Conservation (phyloP, 768 basidiomycete species). For the Lactarius sp. region DNA sequence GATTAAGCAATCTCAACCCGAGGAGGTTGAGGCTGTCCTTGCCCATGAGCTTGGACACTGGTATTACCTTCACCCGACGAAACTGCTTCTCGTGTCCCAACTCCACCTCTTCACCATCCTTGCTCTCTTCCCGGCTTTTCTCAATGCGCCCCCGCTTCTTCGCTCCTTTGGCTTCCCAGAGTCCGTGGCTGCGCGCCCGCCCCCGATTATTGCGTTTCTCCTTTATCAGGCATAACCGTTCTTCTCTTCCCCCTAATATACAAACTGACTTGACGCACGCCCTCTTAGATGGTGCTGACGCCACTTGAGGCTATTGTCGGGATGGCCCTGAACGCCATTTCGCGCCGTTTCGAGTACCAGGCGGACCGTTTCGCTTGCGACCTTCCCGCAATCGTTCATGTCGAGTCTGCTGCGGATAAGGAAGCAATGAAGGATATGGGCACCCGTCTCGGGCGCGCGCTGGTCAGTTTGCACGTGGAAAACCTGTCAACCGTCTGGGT, state of each 20-base stretch:
- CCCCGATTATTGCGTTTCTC: slow-evolving; percentile 80
- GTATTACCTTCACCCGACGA: slow-evolving; percentile 87
- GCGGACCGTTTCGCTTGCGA: slow-evolving; percentile 86
- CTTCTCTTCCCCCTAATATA: neutral
- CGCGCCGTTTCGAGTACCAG: slow-evolving; percentile 86
- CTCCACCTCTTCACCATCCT: slow-evolving; percentile 84
- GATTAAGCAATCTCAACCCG: slow-evolving; percentile 83
- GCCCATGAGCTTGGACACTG: slow-evolving; percentile 97
- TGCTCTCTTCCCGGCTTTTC: slow-evolving; percentile 84
- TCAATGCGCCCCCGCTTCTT: slow-evolving; percentile 73
- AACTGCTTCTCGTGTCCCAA: slow-evolving; percentile 82
- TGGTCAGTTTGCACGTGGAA: slow-evolving; percentile 84
- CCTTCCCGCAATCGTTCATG: slow-evolving; percentile 37
- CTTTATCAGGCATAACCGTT: slow-evolving; percentile 64
- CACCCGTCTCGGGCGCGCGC: slow-evolving; percentile 72
- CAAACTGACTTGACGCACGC: neutral
- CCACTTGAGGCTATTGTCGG: slow-evolving; percentile 72
- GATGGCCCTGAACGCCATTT: slow-evolving; percentile 75
- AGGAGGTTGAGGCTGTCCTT: slow-evolving; percentile 96
- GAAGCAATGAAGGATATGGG: slow-evolving; percentile 80
- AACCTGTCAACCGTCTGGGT: slow-evolving; percentile 93
- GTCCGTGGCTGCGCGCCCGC: slow-evolving; percentile 56
- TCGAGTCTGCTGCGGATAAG: slow-evolving; percentile 37
- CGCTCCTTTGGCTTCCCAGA: slow-evolving; percentile 77
- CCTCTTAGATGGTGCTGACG: slow-evolving; percentile 65